These are phyloP conservation scores for Claviceps quebecensis DNA, from an alignment of 2,329 filamentous ascomycete genomes.

Conservation along the genomic window DNA sequence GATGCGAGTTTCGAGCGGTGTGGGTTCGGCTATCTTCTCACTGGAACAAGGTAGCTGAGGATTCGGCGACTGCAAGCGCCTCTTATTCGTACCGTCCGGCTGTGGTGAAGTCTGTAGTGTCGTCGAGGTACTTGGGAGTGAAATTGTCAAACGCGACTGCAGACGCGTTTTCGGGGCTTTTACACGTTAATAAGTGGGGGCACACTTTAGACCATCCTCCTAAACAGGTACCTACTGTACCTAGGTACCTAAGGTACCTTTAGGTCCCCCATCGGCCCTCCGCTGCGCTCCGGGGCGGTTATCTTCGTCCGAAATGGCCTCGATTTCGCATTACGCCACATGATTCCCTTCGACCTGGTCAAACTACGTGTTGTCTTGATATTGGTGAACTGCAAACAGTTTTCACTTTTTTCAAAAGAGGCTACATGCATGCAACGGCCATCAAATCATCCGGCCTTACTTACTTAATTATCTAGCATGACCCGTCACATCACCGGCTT, in stretches of 20 bases:
- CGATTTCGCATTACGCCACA: not conserved
- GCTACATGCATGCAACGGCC: not conserved
- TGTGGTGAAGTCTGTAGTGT: not conserved
- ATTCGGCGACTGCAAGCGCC: not conserved
- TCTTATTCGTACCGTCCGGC: not conserved
- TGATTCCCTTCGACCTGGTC: no score
- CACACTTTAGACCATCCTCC: no score
- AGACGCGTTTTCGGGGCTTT: slow-evolving; percentile 14
- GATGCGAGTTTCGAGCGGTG: not conserved
- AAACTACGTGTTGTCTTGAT: no score
- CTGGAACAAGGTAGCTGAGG: not conserved
- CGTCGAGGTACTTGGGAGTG: no score
- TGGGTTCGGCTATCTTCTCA: not conserved
- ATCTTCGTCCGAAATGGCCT: not conserved
- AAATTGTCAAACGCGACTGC: slow-evolving; percentile 11
- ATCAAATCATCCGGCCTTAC: not conserved
- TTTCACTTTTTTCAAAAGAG: no score
- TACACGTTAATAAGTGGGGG: slow-evolving; percentile 4
- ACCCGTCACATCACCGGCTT: not conserved
- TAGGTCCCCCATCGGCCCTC: no score
- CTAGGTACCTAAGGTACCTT: no score
- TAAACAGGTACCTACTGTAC: no score
- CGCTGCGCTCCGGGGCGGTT: no score
- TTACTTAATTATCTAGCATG: not conserved
- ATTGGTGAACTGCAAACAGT: no score